These are phyloP conservation scores for Penicillium sp. DNA, from an alignment of 2,329 filamentous ascomycete genomes.

Conservation along the genomic window DNA sequence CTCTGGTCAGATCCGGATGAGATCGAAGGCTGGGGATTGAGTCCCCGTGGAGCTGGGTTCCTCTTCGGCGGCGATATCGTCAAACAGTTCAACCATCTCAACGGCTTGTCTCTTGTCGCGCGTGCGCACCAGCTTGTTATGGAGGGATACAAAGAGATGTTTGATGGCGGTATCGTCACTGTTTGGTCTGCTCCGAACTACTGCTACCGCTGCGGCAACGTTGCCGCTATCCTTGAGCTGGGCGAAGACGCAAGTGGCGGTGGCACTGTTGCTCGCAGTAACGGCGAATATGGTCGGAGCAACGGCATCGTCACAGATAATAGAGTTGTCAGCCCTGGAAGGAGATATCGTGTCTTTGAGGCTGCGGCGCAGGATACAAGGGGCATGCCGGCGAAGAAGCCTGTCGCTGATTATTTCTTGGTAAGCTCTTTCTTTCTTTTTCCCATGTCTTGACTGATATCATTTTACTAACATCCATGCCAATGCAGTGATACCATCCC, in stretches of 20 bases:
- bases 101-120: slow-evolving; percentile 87
- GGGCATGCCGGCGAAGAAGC: slow-evolving; percentile 98
- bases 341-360: slow-evolving; percentile 92
- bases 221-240: slow-evolving; percentile 90
- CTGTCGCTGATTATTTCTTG: slow-evolving; percentile 94
- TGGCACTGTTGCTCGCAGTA: slow-evolving; percentile 65
- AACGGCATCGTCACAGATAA: slow-evolving; percentile 51
- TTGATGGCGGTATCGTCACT: slow-evolving; percentile 90
- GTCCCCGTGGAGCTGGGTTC: slow-evolving; percentile 90
- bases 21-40: slow-evolving; percentile 94
- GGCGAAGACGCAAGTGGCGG: slow-evolving; percentile 80
- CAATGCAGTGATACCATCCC: slow-evolving; percentile 22
- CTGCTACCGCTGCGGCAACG: slow-evolving; percentile 93
- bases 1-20: slow-evolving; percentile 98
- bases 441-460: background rate
- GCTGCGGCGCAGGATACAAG: slow-evolving; percentile 92
- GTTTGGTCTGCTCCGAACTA: slow-evolving; percentile 99
- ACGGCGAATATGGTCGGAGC: slow-evolving; percentile 45
- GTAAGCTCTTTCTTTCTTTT: slow-evolving; percentile 26
- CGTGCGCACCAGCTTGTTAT: slow-evolving; percentile 96
- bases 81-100: slow-evolving; percentile 90
- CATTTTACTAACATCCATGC: slow-evolving; percentile 9
- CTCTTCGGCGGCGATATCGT: slow-evolving; percentile 95
- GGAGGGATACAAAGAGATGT: slow-evolving; percentile 99
- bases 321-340: slow-evolving; percentile 67